Evolutionary conservation across 371 early-diverging fungal genomes (phyloP).

Genomic region (Mucor indicus): DNA sequence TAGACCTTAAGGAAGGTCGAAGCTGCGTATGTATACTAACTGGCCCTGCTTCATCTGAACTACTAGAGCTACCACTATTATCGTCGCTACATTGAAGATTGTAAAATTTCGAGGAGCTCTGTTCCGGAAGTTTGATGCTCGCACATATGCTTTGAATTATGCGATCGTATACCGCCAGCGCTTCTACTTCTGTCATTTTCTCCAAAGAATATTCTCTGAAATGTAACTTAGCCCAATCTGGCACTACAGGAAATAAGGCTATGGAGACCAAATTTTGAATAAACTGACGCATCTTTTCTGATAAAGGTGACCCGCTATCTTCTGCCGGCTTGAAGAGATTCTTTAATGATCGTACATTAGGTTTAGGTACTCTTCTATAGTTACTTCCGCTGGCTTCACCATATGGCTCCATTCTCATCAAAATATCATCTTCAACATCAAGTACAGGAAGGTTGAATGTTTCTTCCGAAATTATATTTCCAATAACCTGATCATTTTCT

Average conservation of each 20-base stretch:
- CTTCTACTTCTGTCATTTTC: slow-evolving; percentile 20
- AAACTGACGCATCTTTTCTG: slow-evolving; percentile 22
- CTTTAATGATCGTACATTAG: no score
- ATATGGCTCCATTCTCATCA: slow-evolving; percentile 5
- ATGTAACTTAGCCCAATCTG: slow-evolving; percentile 21
- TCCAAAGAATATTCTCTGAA: slow-evolving; percentile 8
- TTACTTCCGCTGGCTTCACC: background rate
- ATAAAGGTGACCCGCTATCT: background rate
- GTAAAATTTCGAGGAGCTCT: no score
- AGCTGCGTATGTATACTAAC: background rate
- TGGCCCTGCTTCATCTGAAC: slow-evolving; percentile 1
- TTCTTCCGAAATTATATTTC: slow-evolving; percentile 14
- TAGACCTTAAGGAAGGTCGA: no score
- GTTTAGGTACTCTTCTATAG: background rate
- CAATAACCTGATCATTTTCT: slow-evolving; percentile 34
- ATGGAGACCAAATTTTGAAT: slow-evolving; percentile 21
- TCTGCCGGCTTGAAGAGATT: background rate
- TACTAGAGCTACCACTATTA: background rate
- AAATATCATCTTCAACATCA: slow-evolving; percentile 6
- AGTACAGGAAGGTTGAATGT: background rate
- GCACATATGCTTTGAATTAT: slow-evolving; percentile 25
- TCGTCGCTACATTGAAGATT: background rate
- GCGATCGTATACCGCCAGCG: slow-evolving; percentile 19
- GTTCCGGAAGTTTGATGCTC: background rate
- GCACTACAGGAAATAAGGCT: slow-evolving; percentile 29